phyloP scores from a whole-genome alignment of 2,329 filamentous ascomycete species.

The Coniochaeta sp. region DNA sequence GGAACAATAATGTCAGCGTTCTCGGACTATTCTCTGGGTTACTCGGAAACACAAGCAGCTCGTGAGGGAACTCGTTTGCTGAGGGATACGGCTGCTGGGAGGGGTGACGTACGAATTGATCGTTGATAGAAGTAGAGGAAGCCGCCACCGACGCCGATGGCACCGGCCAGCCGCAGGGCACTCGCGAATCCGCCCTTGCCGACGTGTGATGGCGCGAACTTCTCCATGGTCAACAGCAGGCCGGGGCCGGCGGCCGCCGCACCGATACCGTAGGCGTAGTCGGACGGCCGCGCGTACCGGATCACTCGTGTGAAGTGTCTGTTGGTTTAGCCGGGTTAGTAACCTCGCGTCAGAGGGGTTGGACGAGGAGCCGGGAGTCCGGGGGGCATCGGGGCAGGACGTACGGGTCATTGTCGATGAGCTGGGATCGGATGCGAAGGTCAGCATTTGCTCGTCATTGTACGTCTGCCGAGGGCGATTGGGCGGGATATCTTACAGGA shows the following conservation, averaged over 20 bases:
- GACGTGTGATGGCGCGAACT: constrained; percentile 75
- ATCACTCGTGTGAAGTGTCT: constrained; percentile 90
- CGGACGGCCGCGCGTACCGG: constrained; percentile 75
- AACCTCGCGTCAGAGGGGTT: background rate
- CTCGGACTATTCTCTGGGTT: background rate
- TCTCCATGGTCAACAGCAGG: constrained; percentile 73
- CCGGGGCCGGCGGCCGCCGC: constrained; percentile 67
- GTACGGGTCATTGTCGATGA: constrained; percentile 99
- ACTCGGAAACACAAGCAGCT: background rate
- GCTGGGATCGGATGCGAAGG: constrained; percentile 45
- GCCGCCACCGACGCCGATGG: constrained; percentile 67
- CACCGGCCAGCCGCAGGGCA: constrained; percentile 71
- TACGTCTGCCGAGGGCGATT: constrained; percentile 15
- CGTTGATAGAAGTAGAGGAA: constrained; percentile 82
- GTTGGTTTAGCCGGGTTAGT: constrained; percentile 20
- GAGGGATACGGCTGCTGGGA: background rate
- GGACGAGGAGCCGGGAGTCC: background rate
- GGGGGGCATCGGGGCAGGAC: constrained; percentile 22
- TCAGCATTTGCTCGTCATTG: constrained; percentile 12
- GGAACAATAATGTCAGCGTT: background rate
- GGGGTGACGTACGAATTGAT: constrained; percentile 62
- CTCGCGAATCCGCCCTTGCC: constrained; percentile 76
- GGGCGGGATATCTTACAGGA: constrained; percentile 56
- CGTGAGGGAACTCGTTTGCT: background rate
- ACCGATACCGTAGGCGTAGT: constrained; percentile 66